These are phyloP conservation scores for Cicer judaicum DNA, from an alignment of 306 rosid species.

Conservation along the genomic window DNA sequence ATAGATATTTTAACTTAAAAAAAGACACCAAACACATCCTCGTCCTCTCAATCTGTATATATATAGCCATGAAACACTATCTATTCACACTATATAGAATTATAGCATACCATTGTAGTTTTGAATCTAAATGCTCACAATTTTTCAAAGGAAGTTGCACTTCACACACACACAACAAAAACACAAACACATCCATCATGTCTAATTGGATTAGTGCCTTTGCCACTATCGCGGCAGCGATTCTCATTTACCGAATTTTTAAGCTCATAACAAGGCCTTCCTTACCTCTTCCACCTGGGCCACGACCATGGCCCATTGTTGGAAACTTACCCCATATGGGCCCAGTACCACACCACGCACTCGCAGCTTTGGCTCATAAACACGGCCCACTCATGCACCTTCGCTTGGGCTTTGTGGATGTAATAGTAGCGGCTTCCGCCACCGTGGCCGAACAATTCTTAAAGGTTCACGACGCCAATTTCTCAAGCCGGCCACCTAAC, in stretches of 20 bases:
- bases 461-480: slow-evolving; percentile 9
- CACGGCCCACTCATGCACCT: slow-evolving; percentile 27
- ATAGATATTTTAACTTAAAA: too few relatives aligned
- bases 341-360: slow-evolving; percentile 5
- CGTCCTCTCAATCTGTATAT: too few relatives aligned
- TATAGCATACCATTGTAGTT: not conserved
- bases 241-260: not conserved
- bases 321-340: slow-evolving; percentile 30
- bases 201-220: not conserved
- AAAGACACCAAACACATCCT: too few relatives aligned
- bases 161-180: not conserved
- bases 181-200: not conserved
- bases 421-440: not conserved
- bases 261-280: slow-evolving; percentile 8
- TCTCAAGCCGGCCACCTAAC: slow-evolving; percentile 13
- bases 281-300: slow-evolving; percentile 17
- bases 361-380: not conserved
- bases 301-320: slow-evolving; percentile 22
- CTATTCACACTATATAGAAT: not conserved
- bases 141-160: not conserved
- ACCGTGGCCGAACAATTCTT: slow-evolving; percentile 7
- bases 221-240: not conserved
- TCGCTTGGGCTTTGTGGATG: not conserved
- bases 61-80: not conserved
- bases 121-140: not conserved